These are phyloP conservation scores for Schwanniomyces yamadae DNA, from an alignment of 805 yeast genomes.

Conservation along the genomic window DNA sequence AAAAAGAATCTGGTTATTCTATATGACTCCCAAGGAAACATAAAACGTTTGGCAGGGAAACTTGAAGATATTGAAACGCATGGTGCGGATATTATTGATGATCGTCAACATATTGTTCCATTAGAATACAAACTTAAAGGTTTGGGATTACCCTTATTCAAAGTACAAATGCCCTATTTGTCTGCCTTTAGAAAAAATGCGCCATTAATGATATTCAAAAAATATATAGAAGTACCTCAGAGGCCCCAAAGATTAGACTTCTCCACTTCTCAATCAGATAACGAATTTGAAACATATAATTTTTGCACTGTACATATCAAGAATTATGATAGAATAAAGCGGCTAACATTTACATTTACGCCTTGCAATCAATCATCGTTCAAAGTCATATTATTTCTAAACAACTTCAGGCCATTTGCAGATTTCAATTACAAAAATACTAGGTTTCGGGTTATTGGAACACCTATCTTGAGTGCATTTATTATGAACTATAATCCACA, in stretches of 20 bases:
- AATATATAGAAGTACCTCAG: conserved; percentile 29
- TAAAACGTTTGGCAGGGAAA: conserved; percentile 12
- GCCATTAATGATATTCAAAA: conserved; percentile 34
- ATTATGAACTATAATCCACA: conserved; percentile 30
- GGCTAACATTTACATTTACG: conserved; percentile 30
- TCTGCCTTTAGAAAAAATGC: conserved; percentile 32
- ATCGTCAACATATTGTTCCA: conserved; percentile 33
- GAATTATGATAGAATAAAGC: conserved; percentile 22
- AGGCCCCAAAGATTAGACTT: conserved; percentile 15
- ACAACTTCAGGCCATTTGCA: conserved; percentile 36
- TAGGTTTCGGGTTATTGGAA: conserved; percentile 38
- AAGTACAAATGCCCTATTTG: conserved; percentile 35
- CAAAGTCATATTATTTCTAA: conserved; percentile 32
- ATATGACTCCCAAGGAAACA: conserved; percentile 19
- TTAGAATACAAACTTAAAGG: conserved; percentile 30
- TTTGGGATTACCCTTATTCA: conserved; percentile 37
- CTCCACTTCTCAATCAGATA: conserved; percentile 4
- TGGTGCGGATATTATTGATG: conserved; percentile 19
- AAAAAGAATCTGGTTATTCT: conserved; percentile 20
- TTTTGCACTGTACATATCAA: conserved; percentile 35
- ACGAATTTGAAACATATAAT: conserved; percentile 28
- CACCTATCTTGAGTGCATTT: conserved; percentile 30
- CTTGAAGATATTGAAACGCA: neutral
- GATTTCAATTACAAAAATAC: conserved; percentile 38
- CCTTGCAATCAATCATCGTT: conserved; percentile 18